Evolutionary conservation across 768 basidiomycete species (phyloP), one percentile per base, ranked within the genome.

Genomic region (Trametes meyenii): DNA sequence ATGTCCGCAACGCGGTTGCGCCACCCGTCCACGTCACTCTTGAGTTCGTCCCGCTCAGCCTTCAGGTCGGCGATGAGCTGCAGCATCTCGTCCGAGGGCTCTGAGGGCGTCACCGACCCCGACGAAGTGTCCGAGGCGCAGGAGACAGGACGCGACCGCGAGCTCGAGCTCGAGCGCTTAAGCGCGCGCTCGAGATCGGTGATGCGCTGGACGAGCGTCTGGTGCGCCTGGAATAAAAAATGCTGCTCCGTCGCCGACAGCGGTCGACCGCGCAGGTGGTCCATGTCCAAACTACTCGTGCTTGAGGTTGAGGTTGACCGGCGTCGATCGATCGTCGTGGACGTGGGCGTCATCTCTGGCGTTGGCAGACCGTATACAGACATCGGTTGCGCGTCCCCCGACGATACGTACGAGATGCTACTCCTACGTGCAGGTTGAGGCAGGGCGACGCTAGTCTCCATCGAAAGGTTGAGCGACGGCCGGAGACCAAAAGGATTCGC

Each of bases 21-120:
- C 93, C 94, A 96, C 0, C 89, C 90, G 65, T 94, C 89, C 0
- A 94, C 87, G 73, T 98, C 95, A 53, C 86, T 85, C 72, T 88
- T 89, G 52, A 98, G 79, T 60, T 94, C 89, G 68, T 98, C 96
- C 33, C 96, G 81, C 74, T 98, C 95, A 13, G 87, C 82, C 72
- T 94, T 94, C 67, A 93, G 80, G 70, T 92, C 91, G 3, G 87
- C 79, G 55, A 94, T 79, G 39, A 90, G 80, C 66, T 81, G 80
- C 42, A 92, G 75, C 84, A 94, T 87, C 76, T 94, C 93, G 66
- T 94, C 90, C 60, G 77, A 85, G 6, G 88, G 86, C 52, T 75
- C 73, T 26, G 65, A 61, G 14, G 40, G 55, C 63, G 69, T 51
- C 69, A 76, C 73, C 23, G 73, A 68, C 39, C 55, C 58, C 57